Conservation (phyloP, 2,329 filamentous ascomycete genomes). For the Calonectria ilicicola region DNA sequence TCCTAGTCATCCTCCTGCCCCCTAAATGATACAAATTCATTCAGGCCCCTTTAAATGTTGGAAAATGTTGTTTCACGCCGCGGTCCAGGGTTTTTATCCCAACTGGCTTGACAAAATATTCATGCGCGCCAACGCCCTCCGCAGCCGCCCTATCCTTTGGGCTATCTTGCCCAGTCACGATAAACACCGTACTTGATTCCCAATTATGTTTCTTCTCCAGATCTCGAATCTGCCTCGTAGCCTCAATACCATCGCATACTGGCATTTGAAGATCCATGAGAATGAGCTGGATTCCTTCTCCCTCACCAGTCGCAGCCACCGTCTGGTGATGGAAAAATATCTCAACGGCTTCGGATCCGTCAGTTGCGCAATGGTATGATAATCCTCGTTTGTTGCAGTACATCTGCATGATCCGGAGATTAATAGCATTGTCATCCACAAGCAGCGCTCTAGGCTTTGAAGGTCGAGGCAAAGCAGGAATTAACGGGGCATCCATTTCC, state of each 20-base stretch:
- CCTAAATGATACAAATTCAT: neutral
- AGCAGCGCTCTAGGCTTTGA: constrained; percentile 48
- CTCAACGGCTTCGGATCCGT: constrained; percentile 58
- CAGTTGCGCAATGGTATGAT: constrained; percentile 54
- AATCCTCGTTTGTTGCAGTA: constrained; percentile 58
- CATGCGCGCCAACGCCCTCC: constrained; percentile 35
- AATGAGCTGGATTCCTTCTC: constrained; percentile 33
- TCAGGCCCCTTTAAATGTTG: constrained; percentile 14
- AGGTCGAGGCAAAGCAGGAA: neutral
- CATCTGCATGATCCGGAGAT: constrained; percentile 60
- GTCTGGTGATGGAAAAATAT: constrained; percentile 38
- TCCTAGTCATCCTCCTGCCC: too few relatives aligned
- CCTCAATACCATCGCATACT: constrained; percentile 44
- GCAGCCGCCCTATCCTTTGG: constrained; percentile 31
- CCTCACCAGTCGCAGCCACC: constrained; percentile 9
- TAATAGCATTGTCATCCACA: constrained; percentile 62
- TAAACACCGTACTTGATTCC: constrained; percentile 35
- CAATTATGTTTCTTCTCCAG: constrained; percentile 33
- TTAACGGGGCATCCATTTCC: neutral
- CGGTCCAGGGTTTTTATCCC: constrained; percentile 34
- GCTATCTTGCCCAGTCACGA: constrained; percentile 45
- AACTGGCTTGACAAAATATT: constrained; percentile 42
- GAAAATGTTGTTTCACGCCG: constrained; percentile 31
- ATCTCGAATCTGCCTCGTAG: constrained; percentile 40
- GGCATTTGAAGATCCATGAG: constrained; percentile 48